Evolutionary conservation across 176 grass and related monocot species (phyloP).

Genomic region (Aegilops sharonensis): DNA sequence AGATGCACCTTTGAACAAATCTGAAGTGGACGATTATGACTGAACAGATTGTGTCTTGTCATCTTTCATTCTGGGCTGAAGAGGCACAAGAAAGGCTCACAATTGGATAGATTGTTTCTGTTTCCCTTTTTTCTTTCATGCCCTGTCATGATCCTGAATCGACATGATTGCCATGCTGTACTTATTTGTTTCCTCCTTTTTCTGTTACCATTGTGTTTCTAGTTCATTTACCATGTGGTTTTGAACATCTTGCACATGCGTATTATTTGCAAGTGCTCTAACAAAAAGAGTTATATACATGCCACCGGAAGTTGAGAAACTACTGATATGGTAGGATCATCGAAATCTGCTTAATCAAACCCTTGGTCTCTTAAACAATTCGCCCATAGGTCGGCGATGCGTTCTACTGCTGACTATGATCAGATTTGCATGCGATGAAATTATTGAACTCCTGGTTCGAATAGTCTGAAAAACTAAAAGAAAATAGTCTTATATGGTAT

Average conservation of each 20-base stretch:
- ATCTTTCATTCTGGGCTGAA: background rate
- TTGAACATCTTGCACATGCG: background rate
- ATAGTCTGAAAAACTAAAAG: background rate
- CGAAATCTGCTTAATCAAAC: background rate
- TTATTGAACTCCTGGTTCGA: background rate
- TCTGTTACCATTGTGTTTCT: background rate
- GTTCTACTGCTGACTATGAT: background rate
- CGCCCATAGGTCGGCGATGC: background rate
- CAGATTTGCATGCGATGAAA: background rate
- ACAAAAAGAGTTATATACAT: background rate
- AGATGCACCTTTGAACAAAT: slow-evolving; percentile 6
- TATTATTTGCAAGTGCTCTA: too few species aligned
- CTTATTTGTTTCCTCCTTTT: background rate
- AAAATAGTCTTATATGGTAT: background rate
- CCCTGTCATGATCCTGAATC: slow-evolving; percentile 1
- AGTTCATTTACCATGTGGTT: background rate
- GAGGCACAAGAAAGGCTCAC: background rate
- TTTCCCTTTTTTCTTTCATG: slow-evolving; percentile 24
- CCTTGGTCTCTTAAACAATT: too few species aligned
- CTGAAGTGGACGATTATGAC: slow-evolving; percentile 2
- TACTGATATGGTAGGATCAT: too few species aligned
- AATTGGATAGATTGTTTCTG: slow-evolving; percentile 10
- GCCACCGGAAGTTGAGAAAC: background rate
- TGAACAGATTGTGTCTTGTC: background rate
- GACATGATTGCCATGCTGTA: background rate